phyloP scores from a whole-genome alignment of 345 rosid genomes.

The Cardamine chenopodiifolia region DNA sequence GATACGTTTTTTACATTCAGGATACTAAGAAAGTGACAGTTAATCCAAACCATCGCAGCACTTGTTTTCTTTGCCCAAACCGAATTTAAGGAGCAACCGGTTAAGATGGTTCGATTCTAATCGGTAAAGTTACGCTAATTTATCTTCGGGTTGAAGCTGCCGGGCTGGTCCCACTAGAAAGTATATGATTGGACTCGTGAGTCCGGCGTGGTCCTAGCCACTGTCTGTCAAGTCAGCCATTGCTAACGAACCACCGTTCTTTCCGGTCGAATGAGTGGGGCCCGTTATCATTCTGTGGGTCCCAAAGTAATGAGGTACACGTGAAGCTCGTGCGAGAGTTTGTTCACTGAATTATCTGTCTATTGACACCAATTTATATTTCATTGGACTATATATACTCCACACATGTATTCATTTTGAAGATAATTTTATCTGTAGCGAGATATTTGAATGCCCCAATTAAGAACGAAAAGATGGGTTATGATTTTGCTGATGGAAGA shows the following conservation, averaged over 20 bases:
- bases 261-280: conserved; percentile 29
- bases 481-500: conserved; percentile 3
- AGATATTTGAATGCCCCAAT: not conserved
- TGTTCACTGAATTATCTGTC: not conserved
- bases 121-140: conserved; percentile 19
- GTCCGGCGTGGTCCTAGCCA: conserved; percentile 46
- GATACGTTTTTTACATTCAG: conserved; percentile 25
- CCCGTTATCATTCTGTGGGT: conserved; percentile 27
- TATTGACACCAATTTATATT: conserved; percentile 15
- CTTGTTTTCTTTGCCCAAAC: conserved; percentile 27
- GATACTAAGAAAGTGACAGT: conserved; percentile 32
- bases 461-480: not conserved
- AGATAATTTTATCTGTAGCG: not conserved
- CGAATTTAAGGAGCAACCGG: conserved; percentile 25
- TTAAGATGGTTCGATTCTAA: conserved; percentile 23
- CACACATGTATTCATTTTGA: not conserved
- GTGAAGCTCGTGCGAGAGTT: conserved; percentile 35
- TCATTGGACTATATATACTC: not conserved
- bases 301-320: conserved; percentile 31
- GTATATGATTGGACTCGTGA: conserved; percentile 39
- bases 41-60: conserved; percentile 18
- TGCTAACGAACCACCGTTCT: conserved; percentile 40
- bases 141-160: conserved; percentile 40
- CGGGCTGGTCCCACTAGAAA: conserved; percentile 33
- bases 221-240: conserved; percentile 41